Evolutionary conservation across 495 filamentous ascomycete species (phyloP), one percentile per base, ranked within the genome.

Genomic region (Podospora pseudocomata): DNA sequence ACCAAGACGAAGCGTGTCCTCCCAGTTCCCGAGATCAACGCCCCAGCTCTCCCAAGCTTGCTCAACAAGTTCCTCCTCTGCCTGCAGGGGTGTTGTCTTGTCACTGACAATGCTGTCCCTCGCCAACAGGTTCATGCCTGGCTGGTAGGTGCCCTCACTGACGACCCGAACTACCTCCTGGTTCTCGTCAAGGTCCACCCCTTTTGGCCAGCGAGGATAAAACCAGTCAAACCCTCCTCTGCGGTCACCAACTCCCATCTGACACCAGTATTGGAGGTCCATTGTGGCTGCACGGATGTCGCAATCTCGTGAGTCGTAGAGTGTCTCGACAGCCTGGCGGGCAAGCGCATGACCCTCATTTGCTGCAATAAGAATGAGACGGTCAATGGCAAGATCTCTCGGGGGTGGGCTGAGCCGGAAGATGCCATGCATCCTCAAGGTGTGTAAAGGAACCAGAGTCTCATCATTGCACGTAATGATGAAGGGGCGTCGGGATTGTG

Each of bases 391-490:
- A 27, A 94, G 80, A 65, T 92, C 87, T 16, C 75, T 78, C 0
- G 91, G 87, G 2, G 94, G 90, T 6, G 84, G 79, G 3, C 83
- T 82, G 70, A 95, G 89, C n/a, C 96, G 89, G 56, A 99, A 84
- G 61, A 97, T 94, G 26, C 91, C 95, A 73, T 97, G 90, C 2
- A 97, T 80, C 9, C 84, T 85, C 62, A 97, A 81, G 15, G 84
- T 86, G 20, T 89, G 82, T 0, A 92, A 67, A 0, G 93, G 93
- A 5, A 99, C 75, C 15, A 91, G 75, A 28, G 79, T 84, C 75
- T 98, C 96, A 70, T 97, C 87, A 67, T 93, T 97, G 82, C 96
- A 98, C 0, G 96, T 98, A 79, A 99, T 89, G 71, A 99, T 83
- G 55, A 99, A 91, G 2, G 96, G 96, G 54, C 96, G 86, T 73